Base-by-base conservation (phyloP, 2,329 filamentous ascomycete genomes). In the Aspergillus fumigatus region DNA sequence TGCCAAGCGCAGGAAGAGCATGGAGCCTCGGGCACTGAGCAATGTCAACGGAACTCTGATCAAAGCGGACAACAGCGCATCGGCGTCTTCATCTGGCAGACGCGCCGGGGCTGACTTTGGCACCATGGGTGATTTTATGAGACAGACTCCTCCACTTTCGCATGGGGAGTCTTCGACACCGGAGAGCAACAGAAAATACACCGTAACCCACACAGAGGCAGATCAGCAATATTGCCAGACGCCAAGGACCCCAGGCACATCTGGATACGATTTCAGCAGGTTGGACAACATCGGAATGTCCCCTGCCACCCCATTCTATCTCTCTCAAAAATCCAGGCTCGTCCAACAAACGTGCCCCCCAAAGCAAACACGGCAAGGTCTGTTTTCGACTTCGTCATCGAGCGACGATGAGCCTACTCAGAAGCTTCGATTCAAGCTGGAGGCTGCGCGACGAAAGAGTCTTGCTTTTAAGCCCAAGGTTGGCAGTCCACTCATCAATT, bases 391-490 rank as follows among this genome's bases (percentile, higher is more conserved):
- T 7, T 52, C 56, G 11, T 54, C 41, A 23, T 61, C 41, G 56
- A 17, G 7, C 4, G 69, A 72, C 4, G 67, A 68, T 48, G 70
- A 74, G 38, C 59, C 65, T 1, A 70, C 71, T 43, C 69, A 72
- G 23, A 68, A 70, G 19, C 78, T 88, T 54, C 75, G 85, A 59
- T 80, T 84, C 73, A 80, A 85, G 50, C 75, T 92, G 59, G 84
- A 89, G 80, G 85, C 87, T 10, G 88, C 88, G 0, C 80, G 88
- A 59, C 81, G 89, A 59, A 91, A 90, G 82, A 93, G 88, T 67
- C 70, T 91, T 71, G 88, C 90, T 67, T 91, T 87, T 76, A 88
- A 88, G 32, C 89, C 89, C 29, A 88, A 88, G 74, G 77, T 90
- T 56, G 86, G 83, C 19, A 92, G 89, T 71, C 89, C 89, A 2